Conservation (phyloP, 805 yeast species). For the Lachancea lanzarotensis region DNA sequence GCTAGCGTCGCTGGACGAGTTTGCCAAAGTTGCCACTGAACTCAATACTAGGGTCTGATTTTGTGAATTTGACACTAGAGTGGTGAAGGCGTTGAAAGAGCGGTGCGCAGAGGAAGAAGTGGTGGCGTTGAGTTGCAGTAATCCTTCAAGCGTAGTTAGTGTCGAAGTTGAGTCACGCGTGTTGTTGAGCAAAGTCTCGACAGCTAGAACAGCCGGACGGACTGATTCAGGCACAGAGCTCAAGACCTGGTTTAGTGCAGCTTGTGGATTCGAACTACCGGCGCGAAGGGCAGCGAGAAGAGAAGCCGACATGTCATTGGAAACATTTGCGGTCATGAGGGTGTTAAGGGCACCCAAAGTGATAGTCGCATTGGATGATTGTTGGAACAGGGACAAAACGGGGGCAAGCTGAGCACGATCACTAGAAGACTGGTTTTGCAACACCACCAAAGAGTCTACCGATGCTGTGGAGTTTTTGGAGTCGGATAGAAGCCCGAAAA, state of each 20-base stretch:
- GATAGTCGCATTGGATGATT: slow-evolving; percentile 19
- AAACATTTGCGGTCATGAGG: slow-evolving; percentile 20
- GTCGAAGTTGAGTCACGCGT: slow-evolving; percentile 14
- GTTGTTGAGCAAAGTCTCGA: slow-evolving; percentile 17
- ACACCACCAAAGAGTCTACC: slow-evolving; percentile 19
- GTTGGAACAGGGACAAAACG: slow-evolving; percentile 20
- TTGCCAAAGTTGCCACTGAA: slow-evolving; percentile 18
- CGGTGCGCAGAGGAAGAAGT: slow-evolving; percentile 17
- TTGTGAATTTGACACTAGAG: slow-evolving; percentile 13
- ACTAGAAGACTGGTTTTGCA: slow-evolving; percentile 20
- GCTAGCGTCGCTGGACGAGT: slow-evolving; percentile 12
- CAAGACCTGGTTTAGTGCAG: slow-evolving; percentile 12
- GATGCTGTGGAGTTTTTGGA: slow-evolving; percentile 23
- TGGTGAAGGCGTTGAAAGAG: slow-evolving; percentile 18
- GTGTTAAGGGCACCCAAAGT: slow-evolving; percentile 18
- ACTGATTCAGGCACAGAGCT: slow-evolving; percentile 13
- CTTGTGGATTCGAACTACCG: slow-evolving; percentile 10
- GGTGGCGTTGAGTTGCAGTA: slow-evolving; percentile 21
- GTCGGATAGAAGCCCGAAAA: slow-evolving; percentile 19
- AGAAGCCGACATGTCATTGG: slow-evolving; percentile 13
- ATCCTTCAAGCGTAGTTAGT: slow-evolving; percentile 12
- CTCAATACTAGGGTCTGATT: slow-evolving; percentile 18
- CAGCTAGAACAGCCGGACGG: slow-evolving; percentile 16
- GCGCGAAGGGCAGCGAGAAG: slow-evolving; percentile 15
- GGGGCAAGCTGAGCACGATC: slow-evolving; percentile 23